Evolutionary conservation across 2,329 filamentous ascomycete genomes (phyloP).

Genomic region (Paracorniculantispora psalliotae): DNA sequence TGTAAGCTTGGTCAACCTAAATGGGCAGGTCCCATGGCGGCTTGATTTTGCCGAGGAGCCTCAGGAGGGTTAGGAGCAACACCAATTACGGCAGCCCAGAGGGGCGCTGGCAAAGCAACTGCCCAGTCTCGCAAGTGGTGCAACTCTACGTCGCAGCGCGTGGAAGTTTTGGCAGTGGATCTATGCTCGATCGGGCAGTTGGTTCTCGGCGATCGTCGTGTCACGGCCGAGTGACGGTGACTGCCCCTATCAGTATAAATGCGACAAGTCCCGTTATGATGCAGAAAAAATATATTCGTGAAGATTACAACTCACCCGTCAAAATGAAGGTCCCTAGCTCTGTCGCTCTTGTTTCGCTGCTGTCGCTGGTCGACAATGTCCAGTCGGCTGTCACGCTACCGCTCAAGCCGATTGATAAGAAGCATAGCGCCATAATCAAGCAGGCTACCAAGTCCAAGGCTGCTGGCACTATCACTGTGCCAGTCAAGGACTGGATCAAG

Average conservation of each 20-base stretch:
- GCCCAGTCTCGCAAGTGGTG: neutral
- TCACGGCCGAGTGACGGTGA: neutral
- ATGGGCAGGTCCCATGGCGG: slow-evolving; percentile 1
- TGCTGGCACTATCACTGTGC: neutral
- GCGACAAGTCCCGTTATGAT: neutral
- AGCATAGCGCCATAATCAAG: neutral
- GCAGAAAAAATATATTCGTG: neutral
- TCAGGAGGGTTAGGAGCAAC: neutral
- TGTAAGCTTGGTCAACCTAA: neutral
- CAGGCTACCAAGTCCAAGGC: neutral
- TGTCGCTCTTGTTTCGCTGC: slow-evolving; percentile 2
- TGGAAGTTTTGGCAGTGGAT: neutral
- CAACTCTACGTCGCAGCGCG: neutral
- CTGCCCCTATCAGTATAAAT: neutral
- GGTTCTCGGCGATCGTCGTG: neutral
- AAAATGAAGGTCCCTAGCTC: slow-evolving; percentile 6
- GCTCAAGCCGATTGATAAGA: slow-evolving; percentile 8
- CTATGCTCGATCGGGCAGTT: slow-evolving; percentile 10
- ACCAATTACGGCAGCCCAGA: slow-evolving; percentile 1
- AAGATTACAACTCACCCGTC: neutral
- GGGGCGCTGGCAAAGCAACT: neutral
- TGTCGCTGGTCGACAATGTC: slow-evolving; percentile 8
- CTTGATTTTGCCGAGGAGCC: neutral
- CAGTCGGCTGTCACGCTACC: slow-evolving; percentile 10
- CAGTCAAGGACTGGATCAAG: slow-evolving; percentile 10